Base-by-base conservation (phyloP, 1,139 yeast genomes). In the Komagataea norvegica region DNA sequence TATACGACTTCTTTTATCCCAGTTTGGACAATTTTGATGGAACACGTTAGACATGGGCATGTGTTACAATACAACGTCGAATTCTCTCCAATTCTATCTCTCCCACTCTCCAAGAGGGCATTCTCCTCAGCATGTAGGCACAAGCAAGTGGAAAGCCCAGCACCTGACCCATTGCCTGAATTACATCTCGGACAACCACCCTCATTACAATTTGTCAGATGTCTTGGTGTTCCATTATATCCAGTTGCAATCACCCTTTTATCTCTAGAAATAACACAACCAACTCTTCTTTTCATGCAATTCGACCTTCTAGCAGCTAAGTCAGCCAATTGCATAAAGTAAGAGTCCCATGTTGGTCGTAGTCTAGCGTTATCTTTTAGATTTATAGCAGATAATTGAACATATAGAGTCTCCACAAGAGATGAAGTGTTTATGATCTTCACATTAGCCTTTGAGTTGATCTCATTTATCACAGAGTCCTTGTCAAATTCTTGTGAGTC, bases 61-160 rank as follows among this genome's bases (percentile, higher is more conserved):
- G 98, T 91, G 58, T 91, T 91, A 62, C 98, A 93, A 60, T 91
- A 91, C 40, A 91, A 62, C 0, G 77, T 79, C 3, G 81, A 72
- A 26, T 61, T 61, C 4, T 57, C 52, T n/a, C 85, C 82, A 15
- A 88, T 75, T 42, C 98, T 67, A 48, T 85, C 95, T 46, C 96
- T 70, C 1, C 98, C 98, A 10, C 96, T 86, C 58, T 91, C 98
- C 37, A 93, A 62, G 30, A 91, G 66, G 0, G 98, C 98, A 59
- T 93, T 91, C 54, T 91, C 99, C 57, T 91, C 98, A 0, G 98
- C 98, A 59, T 91, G 99, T 28, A 91, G 64, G 60, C 98, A 91
- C 37, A 91, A 64, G 60, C 99, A 91, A 0, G 96, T 87, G 2
- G 83, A 73, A 31, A 91, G 65, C 1, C 79, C 81, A 24, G 75